Evolutionary conservation across 768 basidiomycete species (phyloP).

Genomic region (Leucogyrophana mollusca): DNA sequence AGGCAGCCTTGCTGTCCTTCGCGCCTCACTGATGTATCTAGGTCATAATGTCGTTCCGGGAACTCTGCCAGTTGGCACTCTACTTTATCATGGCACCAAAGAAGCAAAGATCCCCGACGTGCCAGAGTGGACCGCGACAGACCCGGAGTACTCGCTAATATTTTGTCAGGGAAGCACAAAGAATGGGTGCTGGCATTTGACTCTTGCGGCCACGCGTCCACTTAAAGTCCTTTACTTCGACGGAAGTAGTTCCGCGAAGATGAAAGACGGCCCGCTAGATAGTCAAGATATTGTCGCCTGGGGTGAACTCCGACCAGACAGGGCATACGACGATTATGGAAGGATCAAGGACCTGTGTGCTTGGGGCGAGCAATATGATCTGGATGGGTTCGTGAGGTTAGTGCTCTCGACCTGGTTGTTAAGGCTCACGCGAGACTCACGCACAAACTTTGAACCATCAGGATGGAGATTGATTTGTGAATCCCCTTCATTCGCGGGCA

Average conservation of each 20-base stretch:
- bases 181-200: slow-evolving; percentile 28
- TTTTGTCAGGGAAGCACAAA: slow-evolving; percentile 29
- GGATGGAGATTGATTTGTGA: slow-evolving; percentile 52
- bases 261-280: slow-evolving; percentile 31
- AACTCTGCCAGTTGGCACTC: slow-evolving; percentile 31
- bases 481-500: slow-evolving; percentile 9
- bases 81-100: slow-evolving; percentile 32
- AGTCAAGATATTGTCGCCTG: slow-evolving; percentile 35
- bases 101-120: slow-evolving; percentile 20
- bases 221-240: slow-evolving; percentile 33
- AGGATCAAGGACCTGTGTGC: slow-evolving; percentile 29
- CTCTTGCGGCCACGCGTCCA: slow-evolving; percentile 22
- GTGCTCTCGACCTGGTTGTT: neutral
- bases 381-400: slow-evolving; percentile 35
- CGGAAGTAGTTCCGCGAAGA: slow-evolving; percentile 29
- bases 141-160: slow-evolving; percentile 36
- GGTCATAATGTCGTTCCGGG: slow-evolving; percentile 33
- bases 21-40: neutral
- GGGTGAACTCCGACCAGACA: slow-evolving; percentile 21
- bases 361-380: slow-evolving; percentile 28
- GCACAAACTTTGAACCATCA: too few relatives aligned
- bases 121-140: slow-evolving; percentile 33
- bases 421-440: too few relatives aligned
- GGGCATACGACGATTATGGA: slow-evolving; percentile 15
- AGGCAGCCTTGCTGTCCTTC: slow-evolving; percentile 12